A percentile compares a stretch with the other conserved stretches of the same genome.
phyloP scores from a whole-genome alignment of 2,329 filamentous ascomycete species.

The Drechslerella stenobrocha region DNA sequence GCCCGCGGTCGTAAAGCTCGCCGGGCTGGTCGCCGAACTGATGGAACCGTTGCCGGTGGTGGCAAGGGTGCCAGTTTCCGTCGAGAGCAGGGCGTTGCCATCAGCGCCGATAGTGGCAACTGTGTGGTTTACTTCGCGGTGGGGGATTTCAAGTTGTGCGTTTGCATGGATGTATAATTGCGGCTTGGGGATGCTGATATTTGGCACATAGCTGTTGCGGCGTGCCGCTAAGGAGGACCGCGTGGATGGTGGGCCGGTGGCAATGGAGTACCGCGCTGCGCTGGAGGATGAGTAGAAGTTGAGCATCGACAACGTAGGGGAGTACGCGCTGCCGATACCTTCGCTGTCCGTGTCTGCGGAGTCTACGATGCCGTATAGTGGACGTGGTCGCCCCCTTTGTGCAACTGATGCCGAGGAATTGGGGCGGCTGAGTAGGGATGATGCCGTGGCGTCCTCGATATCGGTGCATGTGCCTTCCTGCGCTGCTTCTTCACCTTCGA shows the following conservation, averaged over 20 bases:
- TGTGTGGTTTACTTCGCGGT: constrained; percentile 1
- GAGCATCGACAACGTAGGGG: constrained; percentile 42
- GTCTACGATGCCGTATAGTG: constrained; percentile 10
- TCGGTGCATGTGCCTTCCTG: constrained; percentile 17
- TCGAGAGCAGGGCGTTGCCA: background rate
- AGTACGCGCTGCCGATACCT: constrained; percentile 18
- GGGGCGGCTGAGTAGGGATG: constrained; percentile 13
- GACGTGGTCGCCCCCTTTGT: constrained; percentile 9
- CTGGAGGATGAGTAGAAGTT: constrained; percentile 36
- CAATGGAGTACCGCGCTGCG: constrained; percentile 24
- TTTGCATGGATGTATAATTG: constrained; percentile 39
- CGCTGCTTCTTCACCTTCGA: constrained; percentile 9
- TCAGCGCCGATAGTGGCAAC: background rate
- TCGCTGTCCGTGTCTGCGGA: background rate
- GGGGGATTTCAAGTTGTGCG: constrained; percentile 24
- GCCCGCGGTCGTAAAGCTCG: constrained; percentile 37
- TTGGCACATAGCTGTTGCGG: constrained; percentile 32
- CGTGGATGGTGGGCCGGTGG: constrained; percentile 24
- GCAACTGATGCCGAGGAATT: constrained; percentile 15
- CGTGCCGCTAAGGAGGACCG: constrained; percentile 28
- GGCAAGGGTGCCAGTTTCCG: background rate
- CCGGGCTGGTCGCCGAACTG: constrained; percentile 33
- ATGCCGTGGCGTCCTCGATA: constrained; percentile 35
- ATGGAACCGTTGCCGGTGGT: constrained; percentile 14
- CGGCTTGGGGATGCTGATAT: constrained; percentile 40